A percentile compares a stretch with the other conserved stretches of the same genome.
phyloP scores from a whole-genome alignment of 768 basidiomycete genomes.

The Rubroboletus pulcherrimus region DNA sequence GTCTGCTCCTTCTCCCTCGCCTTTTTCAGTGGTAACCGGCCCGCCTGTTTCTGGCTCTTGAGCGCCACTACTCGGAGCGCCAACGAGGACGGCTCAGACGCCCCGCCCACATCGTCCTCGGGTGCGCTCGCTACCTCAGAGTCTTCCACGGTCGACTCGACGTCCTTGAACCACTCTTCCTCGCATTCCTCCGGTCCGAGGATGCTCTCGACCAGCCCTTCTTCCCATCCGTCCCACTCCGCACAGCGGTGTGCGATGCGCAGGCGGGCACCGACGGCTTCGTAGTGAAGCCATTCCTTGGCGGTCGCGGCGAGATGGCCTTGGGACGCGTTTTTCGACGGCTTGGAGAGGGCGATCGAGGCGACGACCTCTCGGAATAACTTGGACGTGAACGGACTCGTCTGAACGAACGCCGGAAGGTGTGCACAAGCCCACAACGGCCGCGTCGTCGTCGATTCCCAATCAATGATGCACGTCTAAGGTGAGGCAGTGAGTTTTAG shows the following conservation, averaged over 20 bases:
- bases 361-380: constrained; percentile 66
- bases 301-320: constrained; percentile 44
- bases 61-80: constrained; percentile 26
- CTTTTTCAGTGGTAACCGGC: constrained; percentile 50
- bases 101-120: background rate
- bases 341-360: constrained; percentile 36
- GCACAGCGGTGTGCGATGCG: constrained; percentile 76
- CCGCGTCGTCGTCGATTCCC: constrained; percentile 87
- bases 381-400: constrained; percentile 68
- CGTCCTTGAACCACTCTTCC: constrained; percentile 63
- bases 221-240: constrained; percentile 93
- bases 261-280: constrained; percentile 58
- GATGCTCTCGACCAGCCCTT: constrained; percentile 72
- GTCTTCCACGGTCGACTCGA: constrained; percentile 23
- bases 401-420: constrained; percentile 73
- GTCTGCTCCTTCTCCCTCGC: constrained; percentile 69
- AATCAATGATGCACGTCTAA: constrained; percentile 87
- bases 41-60: constrained; percentile 35
- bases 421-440: constrained; percentile 86
- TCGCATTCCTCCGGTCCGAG: constrained; percentile 70
- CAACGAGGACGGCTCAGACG: constrained; percentile 15
- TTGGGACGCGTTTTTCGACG: constrained; percentile 17
- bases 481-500: background rate
- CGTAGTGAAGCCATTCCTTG: constrained; percentile 71
- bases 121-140: constrained; percentile 18